Evolutionary conservation across 768 basidiomycete genomes (phyloP), one percentile per base, ranked within the genome.

Genomic region (Dioszegia aurantiaca): DNA sequence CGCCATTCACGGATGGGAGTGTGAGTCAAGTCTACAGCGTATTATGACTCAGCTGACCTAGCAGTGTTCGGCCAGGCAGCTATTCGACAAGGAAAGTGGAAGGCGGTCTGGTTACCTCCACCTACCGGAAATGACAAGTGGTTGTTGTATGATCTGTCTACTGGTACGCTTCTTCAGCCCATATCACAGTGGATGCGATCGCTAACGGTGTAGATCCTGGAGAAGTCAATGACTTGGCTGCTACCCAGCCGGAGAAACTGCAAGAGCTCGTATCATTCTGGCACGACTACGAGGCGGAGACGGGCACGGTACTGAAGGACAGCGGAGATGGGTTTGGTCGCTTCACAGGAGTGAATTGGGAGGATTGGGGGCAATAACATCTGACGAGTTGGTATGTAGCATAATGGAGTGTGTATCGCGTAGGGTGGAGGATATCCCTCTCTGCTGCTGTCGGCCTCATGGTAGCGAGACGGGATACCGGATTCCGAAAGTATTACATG

Each of bases 11-110:
- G 70, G 71, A 0, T 73, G 71, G 71, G 71, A 73, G 31, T 43
- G 66, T 68, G 41, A 56, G 62, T 63, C 6, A 6, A 12, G 4
- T n/a, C 14, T 4, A 27, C n/a, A 4, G n/a, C 40, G 23, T 23
- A 28, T 21, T 47, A 11, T 19, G 33, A 11, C 14, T 19, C 6
- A 27, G 42, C 61, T 59, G 54, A 52, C 24, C 14, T 21, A 30
- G 12, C 27, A 67, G 60, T 70, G 14, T 67, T 67, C 39, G 70
- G 67, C 24, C 60, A 69, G 60, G 70, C 70, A 2, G 70, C 72
- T 16, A 59, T 74, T 17, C 40, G 72, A 19, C 62, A 68, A 41
- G 72, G 72, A 4, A 41, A 39, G 11, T 74, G 72, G 72, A 74
- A 74, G 46, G 60, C 62, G 0, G 67, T 72, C 4, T 64, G 61